Evolutionary conservation across 352 stramenopile species (phyloP).

Genomic region (Globisporangium heterothallicum): DNA sequence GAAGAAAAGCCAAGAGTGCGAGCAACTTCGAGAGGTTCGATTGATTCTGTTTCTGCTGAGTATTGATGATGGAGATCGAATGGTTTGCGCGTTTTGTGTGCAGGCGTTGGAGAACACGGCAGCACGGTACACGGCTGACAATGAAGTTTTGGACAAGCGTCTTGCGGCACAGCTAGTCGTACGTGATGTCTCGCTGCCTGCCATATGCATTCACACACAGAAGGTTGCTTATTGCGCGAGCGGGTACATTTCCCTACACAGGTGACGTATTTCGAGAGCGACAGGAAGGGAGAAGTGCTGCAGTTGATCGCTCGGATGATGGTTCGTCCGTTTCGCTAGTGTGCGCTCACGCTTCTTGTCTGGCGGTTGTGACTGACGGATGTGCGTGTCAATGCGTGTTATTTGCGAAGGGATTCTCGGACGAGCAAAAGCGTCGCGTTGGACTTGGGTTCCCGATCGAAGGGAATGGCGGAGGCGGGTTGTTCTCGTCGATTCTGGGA

Average conservation of each 20-base stretch:
- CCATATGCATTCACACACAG: not conserved
- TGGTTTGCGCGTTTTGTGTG: not conserved
- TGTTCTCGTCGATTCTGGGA: conserved; percentile 64
- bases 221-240: no score
- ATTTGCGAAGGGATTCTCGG: conserved; percentile 46
- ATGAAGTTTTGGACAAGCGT: conserved; percentile 62
- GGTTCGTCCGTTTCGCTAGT: conserved; percentile 17
- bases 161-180: conserved; percentile 69
- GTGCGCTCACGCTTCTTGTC: no score
- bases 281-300: conserved; percentile 67
- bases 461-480: conserved; percentile 53
- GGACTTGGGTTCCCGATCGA: conserved; percentile 44
- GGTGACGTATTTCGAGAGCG: conserved; percentile 67
- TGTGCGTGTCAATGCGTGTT: no score
- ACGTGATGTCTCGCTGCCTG: not conserved
- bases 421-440: conserved; percentile 64
- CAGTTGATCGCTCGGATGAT: conserved; percentile 73
- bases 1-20: conserved; percentile 64
- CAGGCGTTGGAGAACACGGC: conserved; percentile 58
- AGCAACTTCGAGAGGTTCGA: conserved; percentile 67
- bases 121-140: conserved; percentile 46
- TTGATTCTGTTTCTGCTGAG: not conserved
- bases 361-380: no score
- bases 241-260: no score
- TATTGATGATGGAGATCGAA: not conserved